These are phyloP conservation scores for Basidioascus undulatus DNA, from an alignment of 768 basidiomycete species.

Conservation along the genomic window DNA sequence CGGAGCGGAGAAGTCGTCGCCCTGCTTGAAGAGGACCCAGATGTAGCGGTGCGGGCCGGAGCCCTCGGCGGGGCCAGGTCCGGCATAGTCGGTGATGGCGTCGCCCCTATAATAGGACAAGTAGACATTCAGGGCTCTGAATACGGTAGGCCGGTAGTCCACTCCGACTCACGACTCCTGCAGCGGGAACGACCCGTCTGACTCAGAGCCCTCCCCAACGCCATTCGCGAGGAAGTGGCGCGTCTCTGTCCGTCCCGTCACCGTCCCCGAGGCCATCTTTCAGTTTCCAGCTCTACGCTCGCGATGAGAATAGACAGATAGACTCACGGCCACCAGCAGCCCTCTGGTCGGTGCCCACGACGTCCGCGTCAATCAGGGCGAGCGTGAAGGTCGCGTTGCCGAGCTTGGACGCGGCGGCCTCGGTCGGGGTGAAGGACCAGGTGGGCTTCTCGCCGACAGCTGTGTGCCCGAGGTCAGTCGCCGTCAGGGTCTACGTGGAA, in stretches of 20 bases:
- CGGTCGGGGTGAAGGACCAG: slow-evolving; percentile 29
- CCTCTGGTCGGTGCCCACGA: slow-evolving; percentile 34
- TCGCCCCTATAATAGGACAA: too few species aligned
- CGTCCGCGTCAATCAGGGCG: slow-evolving; percentile 49
- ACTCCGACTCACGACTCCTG: too few species aligned
- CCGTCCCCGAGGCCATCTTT: too few species aligned
- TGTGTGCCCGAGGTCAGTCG: slow-evolving; percentile 22
- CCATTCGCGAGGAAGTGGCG: slow-evolving; percentile 63
- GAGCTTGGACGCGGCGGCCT: slow-evolving; percentile 24
- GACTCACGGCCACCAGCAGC: too few species aligned
- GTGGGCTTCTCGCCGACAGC: slow-evolving; percentile 30
- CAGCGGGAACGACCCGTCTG: background rate
- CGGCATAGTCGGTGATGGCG: slow-evolving; percentile 39
- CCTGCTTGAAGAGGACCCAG: too few species aligned
- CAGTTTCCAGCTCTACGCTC: too few species aligned
- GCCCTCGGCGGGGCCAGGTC: slow-evolving; percentile 42
- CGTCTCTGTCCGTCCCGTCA: too few species aligned
- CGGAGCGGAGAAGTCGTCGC: too few species aligned
- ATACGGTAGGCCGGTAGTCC: too few species aligned
- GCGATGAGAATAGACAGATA: too few species aligned
- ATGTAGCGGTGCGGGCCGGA: slow-evolving; percentile 52
- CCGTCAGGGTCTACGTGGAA: background rate
- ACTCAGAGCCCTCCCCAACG: too few species aligned
- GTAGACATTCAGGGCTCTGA: too few species aligned
- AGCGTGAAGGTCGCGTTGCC: slow-evolving; percentile 42